A percentile compares a stretch with the other conserved stretches of the same genome.
phyloP scores from a whole-genome alignment of 805 yeast species.

The Candida peoriensis region DNA sequence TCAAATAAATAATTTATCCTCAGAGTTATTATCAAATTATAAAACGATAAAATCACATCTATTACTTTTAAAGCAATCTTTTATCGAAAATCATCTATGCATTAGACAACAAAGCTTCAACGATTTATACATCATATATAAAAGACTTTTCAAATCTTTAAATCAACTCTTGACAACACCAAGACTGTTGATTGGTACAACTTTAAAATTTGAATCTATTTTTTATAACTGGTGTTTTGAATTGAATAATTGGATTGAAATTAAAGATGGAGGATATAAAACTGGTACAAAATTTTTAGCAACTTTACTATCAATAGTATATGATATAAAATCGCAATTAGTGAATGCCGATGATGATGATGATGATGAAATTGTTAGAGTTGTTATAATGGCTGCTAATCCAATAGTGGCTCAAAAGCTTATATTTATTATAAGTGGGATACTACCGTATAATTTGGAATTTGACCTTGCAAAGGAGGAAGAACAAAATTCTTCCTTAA shows the following conservation, averaged over 20 bases:
- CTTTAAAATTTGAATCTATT: slow-evolving; percentile 20
- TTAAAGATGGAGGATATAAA: slow-evolving; percentile 35
- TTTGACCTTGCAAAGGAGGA: slow-evolving; percentile 6
- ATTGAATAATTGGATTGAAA: slow-evolving; percentile 36
- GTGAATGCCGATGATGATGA: slow-evolving; percentile 4
- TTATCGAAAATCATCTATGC: slow-evolving; percentile 17
- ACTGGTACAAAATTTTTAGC: slow-evolving; percentile 19
- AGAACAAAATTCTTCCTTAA: slow-evolving; percentile 17
- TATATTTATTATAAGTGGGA: slow-evolving; percentile 46
- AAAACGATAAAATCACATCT: slow-evolving; percentile 24
- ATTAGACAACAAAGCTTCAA: slow-evolving; percentile 8
- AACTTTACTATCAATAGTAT: slow-evolving; percentile 17
- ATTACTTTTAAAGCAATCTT: slow-evolving; percentile 23
- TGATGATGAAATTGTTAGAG: slow-evolving; percentile 34
- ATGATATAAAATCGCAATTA: slow-evolving; percentile 11
- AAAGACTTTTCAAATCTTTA: slow-evolving; percentile 27
- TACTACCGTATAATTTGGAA: slow-evolving; percentile 34
- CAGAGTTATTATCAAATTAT: slow-evolving; percentile 31
- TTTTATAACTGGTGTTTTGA: slow-evolving; percentile 35
- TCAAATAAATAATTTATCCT: slow-evolving; percentile 21
- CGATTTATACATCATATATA: slow-evolving; percentile 24
- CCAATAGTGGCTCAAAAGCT: slow-evolving; percentile 57
- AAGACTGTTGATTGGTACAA: slow-evolving; percentile 31
- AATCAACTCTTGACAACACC: slow-evolving; percentile 29
- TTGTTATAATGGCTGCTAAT: slow-evolving; percentile 55